Percentiles rank a stretch among this genome's conserved stretches.
Evolutionary conservation across 2,329 filamentous ascomycete genomes (phyloP).

Genomic region (Exophiala alcalophila): DNA sequence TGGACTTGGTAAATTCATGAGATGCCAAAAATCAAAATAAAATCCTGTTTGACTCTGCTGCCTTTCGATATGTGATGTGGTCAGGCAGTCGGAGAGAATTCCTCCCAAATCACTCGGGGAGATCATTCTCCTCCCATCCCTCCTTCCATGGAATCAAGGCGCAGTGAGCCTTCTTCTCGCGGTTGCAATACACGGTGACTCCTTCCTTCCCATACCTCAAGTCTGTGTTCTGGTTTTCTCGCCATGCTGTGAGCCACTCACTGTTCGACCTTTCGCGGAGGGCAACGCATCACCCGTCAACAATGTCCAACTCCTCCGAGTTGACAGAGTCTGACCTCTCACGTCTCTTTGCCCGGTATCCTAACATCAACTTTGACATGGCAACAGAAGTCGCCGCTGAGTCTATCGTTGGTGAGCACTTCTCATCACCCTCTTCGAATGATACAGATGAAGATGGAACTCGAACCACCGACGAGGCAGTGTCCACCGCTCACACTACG

Average conservation of each 20-base stretch:
- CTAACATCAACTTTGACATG: slow-evolving; percentile 27
- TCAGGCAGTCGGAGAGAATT: not conserved
- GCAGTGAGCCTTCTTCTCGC: no score
- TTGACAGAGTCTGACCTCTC: slow-evolving; percentile 17
- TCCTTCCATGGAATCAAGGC: no score
- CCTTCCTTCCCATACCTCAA: no score
- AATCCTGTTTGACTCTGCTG: slow-evolving; percentile 1
- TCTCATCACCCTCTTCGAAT: slow-evolving; percentile 23
- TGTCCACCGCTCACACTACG: slow-evolving; percentile 23
- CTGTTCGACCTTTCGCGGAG: no score
- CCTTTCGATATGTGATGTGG: not conserved
- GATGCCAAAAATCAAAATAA: not conserved
- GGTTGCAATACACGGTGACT: no score
- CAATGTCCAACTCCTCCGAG: slow-evolving; percentile 10
- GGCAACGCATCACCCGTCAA: no score
- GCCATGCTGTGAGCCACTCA: no score
- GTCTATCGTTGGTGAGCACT: slow-evolving; percentile 4
- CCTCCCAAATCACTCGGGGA: no score
- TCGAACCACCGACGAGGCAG: slow-evolving; percentile 8
- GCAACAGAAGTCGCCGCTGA: not conserved
- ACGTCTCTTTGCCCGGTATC: slow-evolving; percentile 24
- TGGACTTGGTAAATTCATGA: slow-evolving; percentile 23
- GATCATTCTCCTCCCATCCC: no score
- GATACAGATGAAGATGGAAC: slow-evolving; percentile 16
- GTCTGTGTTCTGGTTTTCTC: no score